Percentiles rank a stretch among this genome's conserved stretches.
Evolutionary conservation across 345 rosid species (phyloP).

Genomic region (Erysimum cheiranthoides): DNA sequence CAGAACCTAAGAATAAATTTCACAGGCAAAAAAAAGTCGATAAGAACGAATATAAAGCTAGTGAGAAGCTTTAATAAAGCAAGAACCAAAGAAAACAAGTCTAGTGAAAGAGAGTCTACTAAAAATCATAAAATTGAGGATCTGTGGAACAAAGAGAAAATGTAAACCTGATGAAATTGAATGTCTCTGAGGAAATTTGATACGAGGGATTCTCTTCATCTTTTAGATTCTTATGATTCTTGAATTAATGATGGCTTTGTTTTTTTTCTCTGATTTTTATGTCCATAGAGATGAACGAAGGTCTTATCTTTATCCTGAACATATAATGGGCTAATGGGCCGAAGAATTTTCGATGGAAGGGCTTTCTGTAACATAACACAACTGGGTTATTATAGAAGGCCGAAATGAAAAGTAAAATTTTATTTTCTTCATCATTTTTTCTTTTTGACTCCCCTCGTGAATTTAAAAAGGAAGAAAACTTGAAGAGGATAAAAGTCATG

Average conservation of each 20-base stretch:
- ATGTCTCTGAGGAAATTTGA: conserved; percentile 73
- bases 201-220: conserved; percentile 74
- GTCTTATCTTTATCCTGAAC: conserved; percentile 43
- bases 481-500: too few species aligned
- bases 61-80: conserved; percentile 14
- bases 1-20: conserved; percentile 28
- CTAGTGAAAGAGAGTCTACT: neutral
- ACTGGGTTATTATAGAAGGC: neutral
- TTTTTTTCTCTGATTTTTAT: conserved; percentile 2
- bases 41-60: neutral
- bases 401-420: neutral
- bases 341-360: neutral
- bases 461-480: too few species aligned
- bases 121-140: neutral
- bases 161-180: conserved; percentile 41
- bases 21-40: neutral
- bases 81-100: neutral
- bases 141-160: conserved; percentile 8
- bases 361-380: neutral
- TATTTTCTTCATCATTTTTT: too few species aligned
- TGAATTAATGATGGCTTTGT: neutral
- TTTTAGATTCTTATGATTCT: conserved; percentile 26
- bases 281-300: conserved; percentile 14
- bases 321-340: conserved; percentile 32
- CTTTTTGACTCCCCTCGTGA: too few species aligned